These are phyloP conservation scores for Postia placenta DNA, from an alignment of 768 basidiomycete genomes.

Conservation along the genomic window DNA sequence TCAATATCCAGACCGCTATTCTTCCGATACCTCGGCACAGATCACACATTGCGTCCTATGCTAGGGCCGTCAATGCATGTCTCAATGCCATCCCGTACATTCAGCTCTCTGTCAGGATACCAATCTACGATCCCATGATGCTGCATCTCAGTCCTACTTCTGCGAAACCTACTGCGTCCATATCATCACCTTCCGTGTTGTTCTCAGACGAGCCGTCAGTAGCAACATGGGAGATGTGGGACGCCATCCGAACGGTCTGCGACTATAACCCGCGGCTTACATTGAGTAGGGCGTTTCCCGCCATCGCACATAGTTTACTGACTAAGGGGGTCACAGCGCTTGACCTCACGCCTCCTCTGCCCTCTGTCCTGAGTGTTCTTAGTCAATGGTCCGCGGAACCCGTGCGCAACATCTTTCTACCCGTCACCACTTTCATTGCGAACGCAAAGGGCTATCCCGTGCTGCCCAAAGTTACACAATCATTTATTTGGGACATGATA, in stretches of 20 bases:
- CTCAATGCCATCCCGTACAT: constrained; percentile 65
- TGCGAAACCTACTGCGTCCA: constrained; percentile 8
- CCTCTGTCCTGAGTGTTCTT: constrained; percentile 67
- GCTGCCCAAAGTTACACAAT: constrained; percentile 87
- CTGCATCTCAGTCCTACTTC: constrained; percentile 33
- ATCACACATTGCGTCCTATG: constrained; percentile 85
- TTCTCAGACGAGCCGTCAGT: constrained; percentile 19
- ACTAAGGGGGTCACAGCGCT: constrained; percentile 53
- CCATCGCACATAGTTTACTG: constrained; percentile 3
- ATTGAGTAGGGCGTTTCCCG: constrained; percentile 43
- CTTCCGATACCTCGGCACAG: constrained; percentile 86
- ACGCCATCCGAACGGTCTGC: constrained; percentile 85
- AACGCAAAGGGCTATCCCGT: constrained; percentile 98
- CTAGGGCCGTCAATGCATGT: constrained; percentile 80
- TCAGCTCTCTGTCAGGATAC: constrained; percentile 76
- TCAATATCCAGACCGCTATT: constrained; percentile 79
- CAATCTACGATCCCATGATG: constrained; percentile 71
- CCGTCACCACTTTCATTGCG: constrained; percentile 87
- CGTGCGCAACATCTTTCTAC: constrained; percentile 82
- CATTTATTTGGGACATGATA: constrained; percentile 86
- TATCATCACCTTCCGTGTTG: constrained; percentile 2
- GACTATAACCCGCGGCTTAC: constrained; percentile 73
- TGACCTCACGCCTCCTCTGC: constrained; percentile 86
- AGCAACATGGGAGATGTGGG: constrained; percentile 97
- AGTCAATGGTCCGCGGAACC: constrained; percentile 92